Evolutionary conservation across 106 monocot genomes (phyloP), one percentile per base, ranked within the genome.

Genomic region (Dendrobium nobile): DNA sequence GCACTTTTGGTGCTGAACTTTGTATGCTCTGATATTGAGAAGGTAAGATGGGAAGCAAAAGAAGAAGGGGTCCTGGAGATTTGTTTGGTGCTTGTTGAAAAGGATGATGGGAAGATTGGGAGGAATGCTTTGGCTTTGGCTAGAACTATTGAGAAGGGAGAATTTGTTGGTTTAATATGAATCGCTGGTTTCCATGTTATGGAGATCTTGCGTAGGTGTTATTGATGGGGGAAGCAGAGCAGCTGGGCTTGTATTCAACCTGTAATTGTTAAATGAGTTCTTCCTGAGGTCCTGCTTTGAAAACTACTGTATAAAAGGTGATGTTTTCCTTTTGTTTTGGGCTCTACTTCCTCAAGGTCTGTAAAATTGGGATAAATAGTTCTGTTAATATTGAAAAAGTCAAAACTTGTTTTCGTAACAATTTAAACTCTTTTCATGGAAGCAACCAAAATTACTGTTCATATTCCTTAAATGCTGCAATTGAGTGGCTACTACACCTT

Each of bases 1-100:
- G 79, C 85, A 0, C 47, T 89, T 2, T 5, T 72, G 17, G 78
- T 87, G 54, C 65, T 92, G n/a, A 81, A 82, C 37, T 84, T 85
- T 77, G 77, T 92, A 0, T 89, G 44, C 44, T 75, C 43, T 75
- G 74, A 75, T 41, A 44, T 16, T n/a, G 43, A 20, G 44, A 75
- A 43, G 18, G 4, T 75, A 8, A 8, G 18, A 3, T 75, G 74
- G 41, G 74, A 44, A 75, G 44, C 43, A 41, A 75, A 75, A 44
- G 31, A 44, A 44, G 74, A 75, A 75, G 74, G 74, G 19, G 74
- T 75, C n/a, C 4, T 18, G 17, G 74, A 75, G 41, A 44, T 44
- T 43, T 75, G 74, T 41, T 44, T 75, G 18, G 17, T 75, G 74
- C 41, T 75, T 19, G 44, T 75, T 43, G 44, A 75, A 31, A 75